Conservation (phyloP, 257 asterid genomes). For the Nicotiana obtusifolia region DNA sequence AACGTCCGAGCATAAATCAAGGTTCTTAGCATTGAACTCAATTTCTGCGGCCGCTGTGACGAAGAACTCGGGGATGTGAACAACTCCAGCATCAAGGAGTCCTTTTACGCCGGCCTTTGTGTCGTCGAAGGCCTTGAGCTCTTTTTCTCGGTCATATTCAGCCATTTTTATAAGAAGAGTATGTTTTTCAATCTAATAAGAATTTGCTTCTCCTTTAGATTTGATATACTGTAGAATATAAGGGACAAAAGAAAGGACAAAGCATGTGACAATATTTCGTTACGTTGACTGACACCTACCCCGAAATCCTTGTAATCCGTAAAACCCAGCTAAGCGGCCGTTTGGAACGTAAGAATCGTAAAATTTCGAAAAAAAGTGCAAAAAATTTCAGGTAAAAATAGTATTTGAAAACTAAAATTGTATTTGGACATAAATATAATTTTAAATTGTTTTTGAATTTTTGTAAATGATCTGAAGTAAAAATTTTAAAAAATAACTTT, state of each 20-base stretch:
- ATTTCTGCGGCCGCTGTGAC: neutral
- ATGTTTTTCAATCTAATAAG: neutral
- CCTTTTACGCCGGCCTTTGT: constrained; percentile 15
- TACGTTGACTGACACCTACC: neutral
- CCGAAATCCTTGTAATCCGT: neutral
- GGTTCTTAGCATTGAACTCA: neutral
- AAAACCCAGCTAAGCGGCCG: no score
- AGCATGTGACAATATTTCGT: neutral
- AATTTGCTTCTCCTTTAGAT: neutral
- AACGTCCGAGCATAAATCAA: neutral
- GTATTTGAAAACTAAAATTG: no score
- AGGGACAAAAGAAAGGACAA: no score
- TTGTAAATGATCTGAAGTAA: no score
- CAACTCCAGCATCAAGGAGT: constrained; percentile 9
- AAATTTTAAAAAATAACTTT: no score
- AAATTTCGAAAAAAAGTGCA: no score
- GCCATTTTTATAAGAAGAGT: neutral
- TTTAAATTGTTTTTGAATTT: no score
- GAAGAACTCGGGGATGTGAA: constrained; percentile 1
- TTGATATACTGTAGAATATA: neutral
- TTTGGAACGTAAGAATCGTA: no score
- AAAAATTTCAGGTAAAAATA: no score
- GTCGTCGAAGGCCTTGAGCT: constrained; percentile 9
- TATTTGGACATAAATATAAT: no score
- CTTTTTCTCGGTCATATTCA: neutral